These are phyloP conservation scores for Metarhizium brunneum DNA, from an alignment of 2,329 filamentous ascomycete species.

Conservation along the genomic window DNA sequence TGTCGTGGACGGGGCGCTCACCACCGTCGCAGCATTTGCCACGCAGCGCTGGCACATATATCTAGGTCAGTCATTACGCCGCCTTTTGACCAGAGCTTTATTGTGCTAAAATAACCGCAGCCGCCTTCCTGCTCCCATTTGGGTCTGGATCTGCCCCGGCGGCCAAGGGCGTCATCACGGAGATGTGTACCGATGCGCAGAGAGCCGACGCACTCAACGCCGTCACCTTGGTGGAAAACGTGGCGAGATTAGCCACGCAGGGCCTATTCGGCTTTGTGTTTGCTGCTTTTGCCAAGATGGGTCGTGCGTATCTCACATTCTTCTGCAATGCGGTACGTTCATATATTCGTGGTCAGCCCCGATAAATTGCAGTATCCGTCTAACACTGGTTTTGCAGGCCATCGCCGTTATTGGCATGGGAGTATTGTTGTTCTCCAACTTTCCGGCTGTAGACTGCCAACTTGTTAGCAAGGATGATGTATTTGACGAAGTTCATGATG, in stretches of 20 bases:
- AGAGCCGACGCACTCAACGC: slow-evolving; percentile 59
- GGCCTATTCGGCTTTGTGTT: slow-evolving; percentile 61
- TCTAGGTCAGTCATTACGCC: slow-evolving; percentile 29
- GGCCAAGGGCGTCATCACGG: slow-evolving; percentile 63
- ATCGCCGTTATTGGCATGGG: slow-evolving; percentile 37
- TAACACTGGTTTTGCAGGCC: slow-evolving; percentile 23
- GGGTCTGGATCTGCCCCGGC: slow-evolving; percentile 61
- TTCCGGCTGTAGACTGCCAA: slow-evolving; percentile 28
- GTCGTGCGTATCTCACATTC: slow-evolving; percentile 54
- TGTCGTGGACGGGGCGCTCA: slow-evolving; percentile 54
- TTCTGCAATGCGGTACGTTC: slow-evolving; percentile 52
- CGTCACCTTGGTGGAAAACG: slow-evolving; percentile 61
- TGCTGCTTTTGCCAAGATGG: slow-evolving; percentile 49
- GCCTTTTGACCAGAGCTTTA: background rate
- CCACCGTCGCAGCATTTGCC: slow-evolving; percentile 52
- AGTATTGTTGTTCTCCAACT: slow-evolving; percentile 32
- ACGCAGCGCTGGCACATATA: slow-evolving; percentile 60
- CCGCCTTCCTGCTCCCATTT: slow-evolving; percentile 56
- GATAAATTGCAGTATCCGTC: background rate
- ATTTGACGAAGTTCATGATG: background rate
- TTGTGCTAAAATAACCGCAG: slow-evolving; percentile 16
- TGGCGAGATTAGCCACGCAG: slow-evolving; percentile 53
- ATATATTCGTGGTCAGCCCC: background rate
- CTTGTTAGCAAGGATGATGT: slow-evolving; percentile 20
- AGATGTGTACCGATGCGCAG: slow-evolving; percentile 55